A percentile compares a stretch with the other conserved stretches of the same genome.
These are phyloP conservation scores for Epichloe coenophiala DNA, from an alignment of 2,329 filamentous ascomycete species.

Conservation along the genomic window DNA sequence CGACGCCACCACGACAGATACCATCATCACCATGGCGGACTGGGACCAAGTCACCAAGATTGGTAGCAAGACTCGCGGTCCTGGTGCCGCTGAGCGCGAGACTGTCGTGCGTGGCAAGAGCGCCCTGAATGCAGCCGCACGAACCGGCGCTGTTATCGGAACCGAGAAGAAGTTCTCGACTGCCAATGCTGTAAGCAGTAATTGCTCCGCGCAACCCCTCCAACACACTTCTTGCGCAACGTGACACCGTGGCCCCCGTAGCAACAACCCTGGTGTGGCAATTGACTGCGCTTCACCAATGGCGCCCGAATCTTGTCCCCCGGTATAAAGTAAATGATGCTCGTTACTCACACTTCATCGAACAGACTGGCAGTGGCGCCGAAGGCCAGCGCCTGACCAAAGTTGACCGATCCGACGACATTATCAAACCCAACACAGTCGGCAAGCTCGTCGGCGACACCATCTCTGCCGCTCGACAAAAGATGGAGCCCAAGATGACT, in stretches of 20 bases:
- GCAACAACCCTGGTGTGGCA: not conserved
- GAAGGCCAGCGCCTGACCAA: constrained; percentile 96
- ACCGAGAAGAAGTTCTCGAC: constrained; percentile 86
- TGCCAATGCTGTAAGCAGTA: constrained; percentile 46
- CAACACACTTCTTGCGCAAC: not conserved
- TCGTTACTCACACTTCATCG: constrained; percentile 7
- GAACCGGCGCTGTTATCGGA: constrained; percentile 58
- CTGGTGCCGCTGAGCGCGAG: constrained; percentile 57
- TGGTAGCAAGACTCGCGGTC: constrained; percentile 66
- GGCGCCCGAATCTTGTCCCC: not conserved
- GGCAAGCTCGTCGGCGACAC: constrained; percentile 68
- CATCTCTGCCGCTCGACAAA: constrained; percentile 66
- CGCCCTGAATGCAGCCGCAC: constrained; percentile 79
- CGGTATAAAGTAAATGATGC: no score
- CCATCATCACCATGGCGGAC: constrained; percentile 49
- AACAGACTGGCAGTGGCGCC: constrained; percentile 15
- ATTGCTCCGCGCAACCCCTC: not conserved
- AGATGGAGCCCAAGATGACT: constrained; percentile 87
- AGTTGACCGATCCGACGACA: constrained; percentile 93
- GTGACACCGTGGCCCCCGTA: not conserved
- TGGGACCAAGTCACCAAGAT: constrained; percentile 91
- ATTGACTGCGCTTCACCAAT: not conserved
- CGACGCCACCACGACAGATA: constrained; percentile 9
- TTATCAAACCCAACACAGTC: constrained; percentile 91
- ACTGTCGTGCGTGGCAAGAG: constrained; percentile 75